Evolutionary conservation across 2,329 filamentous ascomycete genomes (phyloP), one percentile per base, ranked within the genome.

Genomic region (Leptodontidium sp.): DNA sequence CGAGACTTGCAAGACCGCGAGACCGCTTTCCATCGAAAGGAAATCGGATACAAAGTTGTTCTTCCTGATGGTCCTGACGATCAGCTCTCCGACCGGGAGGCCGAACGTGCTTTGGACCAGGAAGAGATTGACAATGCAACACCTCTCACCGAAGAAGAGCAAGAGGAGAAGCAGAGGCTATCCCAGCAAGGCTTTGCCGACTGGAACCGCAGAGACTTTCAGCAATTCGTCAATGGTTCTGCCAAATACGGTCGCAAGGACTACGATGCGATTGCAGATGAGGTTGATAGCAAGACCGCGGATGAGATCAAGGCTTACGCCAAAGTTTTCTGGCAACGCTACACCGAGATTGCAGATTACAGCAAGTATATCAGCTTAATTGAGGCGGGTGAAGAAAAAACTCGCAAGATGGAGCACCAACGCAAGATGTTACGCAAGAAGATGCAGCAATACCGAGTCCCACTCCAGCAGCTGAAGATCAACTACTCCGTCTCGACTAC

Each of bases 401-500:
- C 93, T 67, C 90, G 92, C 65, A 95, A 95, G 80, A 93, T 95
- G 68, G 93, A 96, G 73, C 92, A 97, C 78, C 95, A 98, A 80
- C 91, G 93, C 71, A 95, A 97, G 81, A 91, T 98, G 84, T 87
- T 99, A 66, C 90, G 91, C 72, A 97, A 94, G 87, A 99, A 99
- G 87, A 92, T 99, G 87, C 88, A 91, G 75, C 93, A 96, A 84
- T 98, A 97, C 79, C 92, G 96, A n/a, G 95, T 98, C 61, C 97
- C 96, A 29, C 86, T 99, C 17, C 96, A 99, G 80, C 96, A 99
- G 81, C 89, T 99, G 77, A 97, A 97, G 85, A 94, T 99, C 84
- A 98, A 97, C 82, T 99, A 99, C 81, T 97, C 94, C 0, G 96
- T 99, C 35, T 97, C 94, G 7, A 99, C 96, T 1, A 99, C 97